Evolutionary conservation across 2,329 filamentous ascomycete species (phyloP).

Genomic region (Chaetothyriales sp.): DNA sequence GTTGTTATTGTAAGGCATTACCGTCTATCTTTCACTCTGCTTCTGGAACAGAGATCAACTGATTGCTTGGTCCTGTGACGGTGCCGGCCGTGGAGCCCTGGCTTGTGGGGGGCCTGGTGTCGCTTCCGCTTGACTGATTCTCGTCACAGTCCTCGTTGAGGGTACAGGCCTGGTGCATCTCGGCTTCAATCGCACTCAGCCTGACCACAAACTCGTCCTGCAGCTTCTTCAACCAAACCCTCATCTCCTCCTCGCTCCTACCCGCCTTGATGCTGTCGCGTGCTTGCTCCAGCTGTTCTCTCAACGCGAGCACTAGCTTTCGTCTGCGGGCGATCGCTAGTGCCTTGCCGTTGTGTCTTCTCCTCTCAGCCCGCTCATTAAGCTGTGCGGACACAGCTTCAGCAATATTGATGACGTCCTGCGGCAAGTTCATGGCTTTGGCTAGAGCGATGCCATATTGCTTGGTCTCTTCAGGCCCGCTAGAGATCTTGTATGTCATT

Average conservation of each 20-base stretch:
- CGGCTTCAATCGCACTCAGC: constrained; percentile 51
- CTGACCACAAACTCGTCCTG: constrained; percentile 59
- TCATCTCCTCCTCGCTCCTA: constrained; percentile 49
- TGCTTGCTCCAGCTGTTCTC: constrained; percentile 57
- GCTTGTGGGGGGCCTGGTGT: not conserved
- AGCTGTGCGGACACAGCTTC: constrained; percentile 50
- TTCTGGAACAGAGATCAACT: not conserved
- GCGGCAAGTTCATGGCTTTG: constrained; percentile 56
- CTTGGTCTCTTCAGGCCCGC: constrained; percentile 53
- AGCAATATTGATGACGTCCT: constrained; percentile 51
- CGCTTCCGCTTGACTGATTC: not conserved
- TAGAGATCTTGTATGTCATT: constrained; percentile 73
- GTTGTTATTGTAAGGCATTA: too few species aligned
- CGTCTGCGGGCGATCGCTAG: constrained; percentile 48
- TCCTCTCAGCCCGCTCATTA: constrained; percentile 41
- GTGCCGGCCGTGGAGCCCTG: not conserved
- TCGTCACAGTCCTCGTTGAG: not conserved
- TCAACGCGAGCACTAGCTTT: constrained; percentile 57
- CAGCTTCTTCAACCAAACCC: constrained; percentile 48
- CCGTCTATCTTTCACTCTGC: not conserved
- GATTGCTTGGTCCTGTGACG: not conserved
- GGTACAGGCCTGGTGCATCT: constrained; percentile 7
- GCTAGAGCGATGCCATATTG: constrained; percentile 80
- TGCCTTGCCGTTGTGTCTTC: constrained; percentile 43
- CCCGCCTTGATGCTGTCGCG: constrained; percentile 35